Percentiles rank a stretch among this genome's conserved stretches.
Evolutionary conservation across 1,284 basidiomycete genomes (phyloP).

Genomic region (Abortiporus biennis): DNA sequence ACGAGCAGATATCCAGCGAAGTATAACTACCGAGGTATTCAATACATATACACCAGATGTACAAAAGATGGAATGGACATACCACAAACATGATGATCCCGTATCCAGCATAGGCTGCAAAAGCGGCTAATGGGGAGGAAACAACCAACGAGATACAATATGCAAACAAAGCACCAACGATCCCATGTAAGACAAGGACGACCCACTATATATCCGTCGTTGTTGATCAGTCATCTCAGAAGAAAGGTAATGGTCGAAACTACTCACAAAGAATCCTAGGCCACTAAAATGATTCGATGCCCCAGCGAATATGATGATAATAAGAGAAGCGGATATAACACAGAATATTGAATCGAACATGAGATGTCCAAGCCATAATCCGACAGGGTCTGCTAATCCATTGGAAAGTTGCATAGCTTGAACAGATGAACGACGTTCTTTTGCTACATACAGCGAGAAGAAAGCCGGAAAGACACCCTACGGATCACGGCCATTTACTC

Average conservation of each 20-base stretch:
- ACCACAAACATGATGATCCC: constrained; percentile 71
- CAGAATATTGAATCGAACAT: constrained; percentile 66
- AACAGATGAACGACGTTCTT: constrained; percentile 59
- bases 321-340: constrained; percentile 50
- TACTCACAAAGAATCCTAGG: constrained; percentile 59
- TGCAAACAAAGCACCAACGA: constrained; percentile 61
- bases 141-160: constrained; percentile 62
- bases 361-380: constrained; percentile 77
- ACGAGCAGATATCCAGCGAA: constrained; percentile 62
- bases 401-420: constrained; percentile 80
- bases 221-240: too few relatives aligned
- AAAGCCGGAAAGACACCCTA: constrained; percentile 77
- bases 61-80: constrained; percentile 16
- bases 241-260: too few relatives aligned
- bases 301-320: constrained; percentile 56
- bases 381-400: constrained; percentile 64
- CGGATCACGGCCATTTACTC: background rate
- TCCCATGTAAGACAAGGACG: constrained; percentile 64
- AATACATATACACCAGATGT: background rate
- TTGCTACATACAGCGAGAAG: constrained; percentile 69
- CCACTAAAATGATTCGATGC: constrained; percentile 62
- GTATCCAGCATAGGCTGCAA: constrained; percentile 69
- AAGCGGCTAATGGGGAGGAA: constrained; percentile 66
- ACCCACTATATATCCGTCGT: constrained; percentile 58
- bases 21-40: constrained; percentile 41